Evolutionary conservation across 192 early-diverging fungal genomes (phyloP).

Genomic region (Diversispora eburnea): DNA sequence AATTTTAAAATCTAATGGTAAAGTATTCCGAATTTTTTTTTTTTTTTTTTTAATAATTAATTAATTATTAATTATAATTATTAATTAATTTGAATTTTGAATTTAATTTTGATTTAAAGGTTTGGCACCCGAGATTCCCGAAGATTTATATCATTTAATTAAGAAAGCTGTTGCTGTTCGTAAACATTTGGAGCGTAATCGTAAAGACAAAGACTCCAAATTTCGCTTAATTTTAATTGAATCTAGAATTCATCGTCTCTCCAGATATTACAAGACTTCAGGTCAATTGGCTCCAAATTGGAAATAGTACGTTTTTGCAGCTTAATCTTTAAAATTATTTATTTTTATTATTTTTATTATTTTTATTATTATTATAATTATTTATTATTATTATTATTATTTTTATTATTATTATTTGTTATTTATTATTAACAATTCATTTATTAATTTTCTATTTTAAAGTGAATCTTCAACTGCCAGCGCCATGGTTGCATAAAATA

Average conservation of each 20-base stretch:
- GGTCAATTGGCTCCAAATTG: slow-evolving; percentile 96
- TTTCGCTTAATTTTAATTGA: slow-evolving; percentile 98
- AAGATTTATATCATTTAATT: slow-evolving; percentile 99
- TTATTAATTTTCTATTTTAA: slow-evolving; percentile 12
- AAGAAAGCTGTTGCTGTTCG: slow-evolving; percentile 99
- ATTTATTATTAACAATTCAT: slow-evolving; percentile 1
- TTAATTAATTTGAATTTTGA: background rate
- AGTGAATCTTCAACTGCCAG: slow-evolving; percentile 31
- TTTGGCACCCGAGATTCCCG: slow-evolving; percentile 91
- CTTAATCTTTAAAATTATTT: too few species aligned
- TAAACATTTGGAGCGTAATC: slow-evolving; percentile 98
- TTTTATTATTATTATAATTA: too few species aligned
- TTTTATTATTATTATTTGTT: slow-evolving; percentile 3
- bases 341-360: too few species aligned
- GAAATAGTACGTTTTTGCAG: slow-evolving; percentile 74
- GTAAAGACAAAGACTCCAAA: slow-evolving; percentile 98
- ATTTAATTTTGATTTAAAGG: slow-evolving; percentile 6
- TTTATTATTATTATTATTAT: too few species aligned
- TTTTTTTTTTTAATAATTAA: background rate
- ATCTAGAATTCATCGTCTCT: slow-evolving; percentile 97
- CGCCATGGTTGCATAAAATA: slow-evolving; percentile 26
- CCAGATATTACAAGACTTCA: slow-evolving; percentile 97
- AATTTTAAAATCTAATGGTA: slow-evolving; percentile 95
- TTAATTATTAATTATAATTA: background rate
- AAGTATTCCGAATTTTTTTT: background rate